phyloP scores from a whole-genome alignment of 1,284 basidiomycete genomes.

The Ganoderma meredithae region DNA sequence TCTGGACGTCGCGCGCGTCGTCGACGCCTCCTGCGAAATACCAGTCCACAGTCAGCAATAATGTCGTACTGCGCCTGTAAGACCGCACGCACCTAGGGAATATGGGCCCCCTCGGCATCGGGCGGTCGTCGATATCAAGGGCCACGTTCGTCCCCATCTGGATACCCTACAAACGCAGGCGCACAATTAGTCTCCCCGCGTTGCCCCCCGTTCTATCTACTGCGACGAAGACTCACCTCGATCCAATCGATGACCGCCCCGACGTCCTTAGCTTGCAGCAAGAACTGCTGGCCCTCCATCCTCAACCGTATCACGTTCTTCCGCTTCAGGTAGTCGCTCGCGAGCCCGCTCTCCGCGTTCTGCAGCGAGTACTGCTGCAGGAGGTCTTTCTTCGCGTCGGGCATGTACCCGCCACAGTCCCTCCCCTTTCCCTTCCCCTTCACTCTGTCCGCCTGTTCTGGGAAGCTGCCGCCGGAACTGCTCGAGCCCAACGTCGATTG shows the following conservation, averaged over 20 bases:
- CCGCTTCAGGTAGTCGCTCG: constrained; percentile 94
- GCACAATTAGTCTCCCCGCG: not conserved
- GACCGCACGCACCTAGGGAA: constrained; percentile 69
- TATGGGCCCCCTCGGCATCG: constrained; percentile 87
- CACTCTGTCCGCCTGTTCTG: constrained; percentile 4
- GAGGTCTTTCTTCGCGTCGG: constrained; percentile 57
- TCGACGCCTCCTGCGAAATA: constrained; percentile 23
- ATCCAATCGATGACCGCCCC: constrained; percentile 94
- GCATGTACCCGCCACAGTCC: constrained; percentile 43
- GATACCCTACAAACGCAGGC: constrained; percentile 61
- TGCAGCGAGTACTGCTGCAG: constrained; percentile 84
- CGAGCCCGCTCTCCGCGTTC: constrained; percentile 90
- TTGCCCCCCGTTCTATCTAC: not conserved
- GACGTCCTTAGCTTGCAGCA: constrained; percentile 90
- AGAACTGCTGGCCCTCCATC: constrained; percentile 95
- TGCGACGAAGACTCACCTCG: constrained; percentile 65
- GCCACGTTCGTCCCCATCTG: constrained; percentile 95
- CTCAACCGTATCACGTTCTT: constrained; percentile 95
- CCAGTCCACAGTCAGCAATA: constrained; percentile 13
- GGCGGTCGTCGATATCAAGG: constrained; percentile 88
- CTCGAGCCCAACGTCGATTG: constrained; percentile 16
- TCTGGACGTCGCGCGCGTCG: constrained; percentile 28
- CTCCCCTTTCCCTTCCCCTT: constrained; percentile 22
- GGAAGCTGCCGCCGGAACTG: constrained; percentile 5
- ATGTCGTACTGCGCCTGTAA: not conserved